Conservation (phyloP, 441 rosid genomes). For the Kokia cookei region DNA sequence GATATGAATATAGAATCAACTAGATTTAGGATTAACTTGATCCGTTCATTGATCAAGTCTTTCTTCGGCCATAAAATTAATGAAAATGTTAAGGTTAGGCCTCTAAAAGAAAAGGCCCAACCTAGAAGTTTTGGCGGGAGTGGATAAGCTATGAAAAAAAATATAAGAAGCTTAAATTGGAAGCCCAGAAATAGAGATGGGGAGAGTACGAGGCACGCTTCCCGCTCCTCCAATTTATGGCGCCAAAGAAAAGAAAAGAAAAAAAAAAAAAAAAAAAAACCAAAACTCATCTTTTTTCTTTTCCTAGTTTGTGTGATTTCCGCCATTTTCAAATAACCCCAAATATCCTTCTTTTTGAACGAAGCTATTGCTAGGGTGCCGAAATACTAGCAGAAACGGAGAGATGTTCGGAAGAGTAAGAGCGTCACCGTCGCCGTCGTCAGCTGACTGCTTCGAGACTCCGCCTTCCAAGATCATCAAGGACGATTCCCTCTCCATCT, state of each 20-base stretch:
- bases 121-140: neutral
- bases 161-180: neutral
- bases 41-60: no score
- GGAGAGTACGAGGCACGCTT: neutral
- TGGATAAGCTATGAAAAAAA: neutral
- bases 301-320: neutral
- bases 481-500: conserved; percentile 77
- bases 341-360: neutral
- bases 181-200: neutral
- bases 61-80: no score
- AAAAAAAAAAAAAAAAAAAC: neutral
- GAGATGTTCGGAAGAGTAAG: conserved; percentile 75
- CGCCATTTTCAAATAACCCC: neutral
- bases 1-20: no score
- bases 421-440: conserved; percentile 45
- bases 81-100: neutral
- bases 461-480: conserved; percentile 66
- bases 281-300: neutral
- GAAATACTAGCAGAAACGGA: neutral
- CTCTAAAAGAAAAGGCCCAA: neutral
- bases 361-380: neutral
- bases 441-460: conserved; percentile 43
- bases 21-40: no score
- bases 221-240: conserved; percentile 3
- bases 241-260: neutral